phyloP scores from a whole-genome alignment of 768 basidiomycete species.

The Pisolithus albus region DNA sequence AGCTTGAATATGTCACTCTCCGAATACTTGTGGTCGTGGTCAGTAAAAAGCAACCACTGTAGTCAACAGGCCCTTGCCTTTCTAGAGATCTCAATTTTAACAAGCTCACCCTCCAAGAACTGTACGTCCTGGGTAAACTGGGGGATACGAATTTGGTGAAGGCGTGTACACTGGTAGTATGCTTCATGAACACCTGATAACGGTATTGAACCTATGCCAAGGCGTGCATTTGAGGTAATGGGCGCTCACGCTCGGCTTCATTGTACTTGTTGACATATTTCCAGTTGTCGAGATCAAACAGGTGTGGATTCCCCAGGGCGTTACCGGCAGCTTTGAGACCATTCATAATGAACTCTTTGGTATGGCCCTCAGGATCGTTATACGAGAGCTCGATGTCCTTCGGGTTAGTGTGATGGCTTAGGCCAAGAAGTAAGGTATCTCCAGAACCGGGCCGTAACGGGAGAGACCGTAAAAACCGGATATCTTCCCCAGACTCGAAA shows the following conservation, averaged over 20 bases:
- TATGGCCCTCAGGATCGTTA: conserved; percentile 71
- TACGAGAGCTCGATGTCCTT: conserved; percentile 78
- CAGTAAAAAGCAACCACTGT: neutral
- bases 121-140: conserved; percentile 34
- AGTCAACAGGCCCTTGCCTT: conserved; percentile 51
- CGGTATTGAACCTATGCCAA: neutral
- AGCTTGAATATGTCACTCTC: conserved; percentile 59
- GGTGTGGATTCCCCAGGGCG: conserved; percentile 55
- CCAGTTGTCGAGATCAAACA: conserved; percentile 69
- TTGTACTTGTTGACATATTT: conserved; percentile 62
- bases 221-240: neutral
- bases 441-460: conserved; percentile 68
- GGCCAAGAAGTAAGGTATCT: conserved; percentile 84
- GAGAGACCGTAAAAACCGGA: conserved; percentile 66
- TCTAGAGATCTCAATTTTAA: conserved; percentile 82
- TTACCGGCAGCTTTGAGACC: conserved; percentile 66
- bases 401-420: conserved; percentile 76
- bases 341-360: conserved; percentile 78
- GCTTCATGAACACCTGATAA: conserved; percentile 73
- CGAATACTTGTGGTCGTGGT: conserved; percentile 48
- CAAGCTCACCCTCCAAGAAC: conserved; percentile 65
- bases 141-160: conserved; percentile 53
- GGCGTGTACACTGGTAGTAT: conserved; percentile 61
- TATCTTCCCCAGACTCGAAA: conserved; percentile 65
- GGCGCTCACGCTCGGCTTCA: conserved; percentile 39